These are phyloP conservation scores for Glycine tomentella DNA, from an alignment of 306 rosid genomes.

Conservation along the genomic window DNA sequence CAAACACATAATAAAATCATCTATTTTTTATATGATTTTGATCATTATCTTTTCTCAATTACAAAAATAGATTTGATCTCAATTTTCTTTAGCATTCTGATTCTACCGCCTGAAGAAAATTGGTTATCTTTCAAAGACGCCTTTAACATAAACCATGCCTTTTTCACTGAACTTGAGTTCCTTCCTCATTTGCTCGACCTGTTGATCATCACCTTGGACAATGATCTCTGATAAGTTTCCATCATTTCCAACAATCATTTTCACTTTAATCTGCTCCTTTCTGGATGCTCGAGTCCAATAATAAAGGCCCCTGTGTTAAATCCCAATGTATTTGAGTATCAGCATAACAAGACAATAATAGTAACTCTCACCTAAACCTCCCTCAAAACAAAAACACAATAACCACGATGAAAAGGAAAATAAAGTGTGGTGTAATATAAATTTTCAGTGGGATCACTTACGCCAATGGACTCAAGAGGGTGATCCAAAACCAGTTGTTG, in stretches of 20 bases:
- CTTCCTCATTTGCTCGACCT: slow-evolving; percentile 82
- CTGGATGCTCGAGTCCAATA: slow-evolving; percentile 84
- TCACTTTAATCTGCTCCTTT: slow-evolving; percentile 86
- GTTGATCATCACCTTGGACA: slow-evolving; percentile 93
- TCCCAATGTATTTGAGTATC: background rate
- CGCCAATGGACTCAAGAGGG: slow-evolving; percentile 85
- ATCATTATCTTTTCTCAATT: background rate
- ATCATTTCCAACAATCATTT: slow-evolving; percentile 66
- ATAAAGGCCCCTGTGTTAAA: slow-evolving; percentile 71
- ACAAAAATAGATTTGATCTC: background rate
- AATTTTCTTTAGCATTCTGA: background rate
- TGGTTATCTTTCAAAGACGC: slow-evolving; percentile 57
- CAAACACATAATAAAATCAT: background rate
- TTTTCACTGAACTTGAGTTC: slow-evolving; percentile 79
- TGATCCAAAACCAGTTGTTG: slow-evolving; percentile 89
- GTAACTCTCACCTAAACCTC: background rate
- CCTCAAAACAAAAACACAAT: background rate
- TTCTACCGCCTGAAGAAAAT: background rate
- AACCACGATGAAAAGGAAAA: background rate
- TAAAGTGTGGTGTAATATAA: too few species aligned
- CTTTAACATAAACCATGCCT: slow-evolving; percentile 84
- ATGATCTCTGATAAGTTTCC: slow-evolving; percentile 63
- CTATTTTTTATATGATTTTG: background rate
- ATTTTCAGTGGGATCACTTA: slow-evolving; percentile 54
- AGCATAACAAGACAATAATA: background rate